Evolutionary conservation across 1,284 basidiomycete genomes (phyloP).

Genomic region (Leccinum subrobustum): DNA sequence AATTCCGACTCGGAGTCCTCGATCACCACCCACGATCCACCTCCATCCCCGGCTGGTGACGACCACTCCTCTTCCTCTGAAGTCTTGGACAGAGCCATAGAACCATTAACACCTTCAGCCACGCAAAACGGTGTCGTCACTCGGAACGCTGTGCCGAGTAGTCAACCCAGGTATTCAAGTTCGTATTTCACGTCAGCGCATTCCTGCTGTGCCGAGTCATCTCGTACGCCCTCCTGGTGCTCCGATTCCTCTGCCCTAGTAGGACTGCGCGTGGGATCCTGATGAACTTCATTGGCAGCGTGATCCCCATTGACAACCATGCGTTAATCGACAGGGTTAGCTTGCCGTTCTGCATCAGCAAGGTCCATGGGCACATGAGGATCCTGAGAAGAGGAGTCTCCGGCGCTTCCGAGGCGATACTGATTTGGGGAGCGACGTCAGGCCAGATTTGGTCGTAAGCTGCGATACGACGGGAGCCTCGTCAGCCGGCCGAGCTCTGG

Average conservation of each 20-base stretch:
- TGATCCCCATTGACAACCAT: constrained; percentile 20
- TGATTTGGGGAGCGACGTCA: constrained; percentile 13
- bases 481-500: constrained; percentile 13
- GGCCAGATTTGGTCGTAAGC: constrained; percentile 7
- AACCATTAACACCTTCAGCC: constrained; percentile 15
- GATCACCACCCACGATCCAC: constrained; percentile 13
- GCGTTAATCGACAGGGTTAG: constrained; percentile 7
- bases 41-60: constrained; percentile 1
- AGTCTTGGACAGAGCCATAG: constrained; percentile 23
- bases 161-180: constrained; percentile 36
- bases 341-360: constrained; percentile 1
- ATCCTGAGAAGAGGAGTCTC: constrained; percentile 20
- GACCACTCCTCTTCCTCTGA: constrained; percentile 18
- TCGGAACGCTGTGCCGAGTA: constrained; percentile 53
- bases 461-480: neutral
- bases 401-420: constrained; percentile 28
- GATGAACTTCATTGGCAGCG: constrained; percentile 19
- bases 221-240: constrained; percentile 3
- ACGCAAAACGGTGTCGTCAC: constrained; percentile 51
- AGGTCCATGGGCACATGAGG: constrained; percentile 5
- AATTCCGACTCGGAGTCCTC: constrained; percentile 33
- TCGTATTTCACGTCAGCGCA: constrained; percentile 44
- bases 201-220: constrained; percentile 14
- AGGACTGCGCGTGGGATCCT: constrained; percentile 1
- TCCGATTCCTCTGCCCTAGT: constrained; percentile 1